Percentiles rank a stretch among this genome's conserved stretches.
Conservation (phyloP, 345 rosid species). For the Ricinus communis region DNA sequence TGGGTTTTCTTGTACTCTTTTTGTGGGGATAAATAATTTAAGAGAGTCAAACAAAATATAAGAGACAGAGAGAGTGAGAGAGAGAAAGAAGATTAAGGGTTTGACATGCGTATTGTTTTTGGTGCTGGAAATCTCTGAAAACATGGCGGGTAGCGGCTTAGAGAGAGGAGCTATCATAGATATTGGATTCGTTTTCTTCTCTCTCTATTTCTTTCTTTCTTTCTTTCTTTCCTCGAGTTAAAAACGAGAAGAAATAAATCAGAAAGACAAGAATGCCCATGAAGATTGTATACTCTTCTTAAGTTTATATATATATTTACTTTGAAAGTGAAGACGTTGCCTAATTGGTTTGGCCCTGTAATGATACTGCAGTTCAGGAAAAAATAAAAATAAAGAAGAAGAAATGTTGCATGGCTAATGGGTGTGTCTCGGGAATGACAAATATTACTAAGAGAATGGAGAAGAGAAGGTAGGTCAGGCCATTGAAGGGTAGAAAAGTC, state of each 20-base stretch:
- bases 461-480: constrained; percentile 26
- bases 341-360: too few species aligned
- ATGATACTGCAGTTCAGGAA: too few species aligned
- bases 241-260: constrained; percentile 3
- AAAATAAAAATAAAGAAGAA: neutral
- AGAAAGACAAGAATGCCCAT: constrained; percentile 24
- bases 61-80: neutral
- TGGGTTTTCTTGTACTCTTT: constrained; percentile 18
- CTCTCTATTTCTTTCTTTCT: constrained; percentile 15
- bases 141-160: constrained; percentile 79
- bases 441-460: neutral
- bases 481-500: constrained; percentile 35
- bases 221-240: too few species aligned
- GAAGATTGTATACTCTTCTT: too few species aligned
- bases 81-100: constrained; percentile 1
- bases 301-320: too few species aligned
- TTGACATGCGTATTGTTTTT: constrained; percentile 92
- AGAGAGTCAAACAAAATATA: constrained; percentile 20
- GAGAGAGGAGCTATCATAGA: neutral
- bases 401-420: constrained; percentile 12
- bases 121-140: constrained; percentile 85
- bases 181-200: too few species aligned
- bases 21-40: neutral
- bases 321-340: too few species aligned
- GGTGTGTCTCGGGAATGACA: constrained; percentile 57